Evolutionary conservation across 2,329 filamentous ascomycete species (phyloP).

Genomic region (Talaromyces sp.): DNA sequence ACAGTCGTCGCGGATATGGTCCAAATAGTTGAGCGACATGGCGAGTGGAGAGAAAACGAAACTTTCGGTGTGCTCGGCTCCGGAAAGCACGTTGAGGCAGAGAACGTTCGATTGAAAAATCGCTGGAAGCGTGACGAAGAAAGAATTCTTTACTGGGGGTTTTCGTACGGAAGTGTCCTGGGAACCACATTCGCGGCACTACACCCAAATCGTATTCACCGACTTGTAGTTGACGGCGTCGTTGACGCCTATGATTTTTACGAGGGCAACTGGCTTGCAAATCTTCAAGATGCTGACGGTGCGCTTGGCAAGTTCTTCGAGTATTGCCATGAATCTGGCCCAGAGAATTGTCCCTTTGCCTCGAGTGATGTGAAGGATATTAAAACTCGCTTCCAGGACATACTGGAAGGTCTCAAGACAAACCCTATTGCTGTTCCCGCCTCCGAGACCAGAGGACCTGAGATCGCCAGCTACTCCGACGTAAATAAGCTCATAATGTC

Average conservation of each 20-base stretch:
- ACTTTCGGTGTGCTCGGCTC: neutral
- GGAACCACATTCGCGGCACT: neutral
- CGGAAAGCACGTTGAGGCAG: neutral
- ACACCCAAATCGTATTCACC: neutral
- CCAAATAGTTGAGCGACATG: neutral
- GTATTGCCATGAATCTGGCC: constrained; percentile 1
- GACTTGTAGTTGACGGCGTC: neutral
- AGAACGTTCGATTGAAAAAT: neutral
- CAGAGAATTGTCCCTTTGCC: neutral
- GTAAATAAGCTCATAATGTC: neutral
- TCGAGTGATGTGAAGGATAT: neutral
- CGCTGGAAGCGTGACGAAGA: neutral
- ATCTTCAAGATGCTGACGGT: neutral
- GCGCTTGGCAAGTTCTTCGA: neutral
- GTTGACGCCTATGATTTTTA: neutral
- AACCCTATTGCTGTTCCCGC: neutral
- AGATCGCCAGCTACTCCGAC: constrained; percentile 1
- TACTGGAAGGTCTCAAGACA: neutral
- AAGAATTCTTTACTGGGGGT: neutral
- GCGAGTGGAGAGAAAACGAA: constrained; percentile 1
- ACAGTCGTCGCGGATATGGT: constrained; percentile 1
- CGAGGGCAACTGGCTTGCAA: neutral
- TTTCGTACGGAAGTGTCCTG: neutral
- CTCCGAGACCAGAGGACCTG: neutral
- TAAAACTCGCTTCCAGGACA: neutral